Base-by-base conservation (phyloP, 495 filamentous ascomycete species). In the Aspergillus nanangensis region DNA sequence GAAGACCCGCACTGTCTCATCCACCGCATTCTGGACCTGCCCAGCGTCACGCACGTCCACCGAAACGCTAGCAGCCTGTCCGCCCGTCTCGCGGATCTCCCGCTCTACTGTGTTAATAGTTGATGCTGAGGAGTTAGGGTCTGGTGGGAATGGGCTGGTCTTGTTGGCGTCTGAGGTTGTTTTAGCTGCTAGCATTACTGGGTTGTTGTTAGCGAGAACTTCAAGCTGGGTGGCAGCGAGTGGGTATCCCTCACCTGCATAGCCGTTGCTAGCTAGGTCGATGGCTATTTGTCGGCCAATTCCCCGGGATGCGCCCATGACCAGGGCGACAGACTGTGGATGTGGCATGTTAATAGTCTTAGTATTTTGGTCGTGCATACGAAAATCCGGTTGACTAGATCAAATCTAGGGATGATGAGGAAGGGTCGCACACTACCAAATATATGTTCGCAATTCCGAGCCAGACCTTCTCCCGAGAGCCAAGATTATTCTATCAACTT, bases 61-160 rank as follows among this genome's bases (percentile, higher is more conserved):
- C 13, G 77, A 66, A 15, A 92, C 70, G 8, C 87, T 77, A 14
- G 74, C 77, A 0, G 85, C 85, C 2, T 74, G 66, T 25, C 83
- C 83, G 8, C 83, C 81, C 2, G 79, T 68, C 48, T 84, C 77
- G 15, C 55, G 69, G 54, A 93, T 95, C 58, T 95, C 89, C 25
- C 82, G 82, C 53, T 73, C 84, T 36, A 94, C 89, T 4, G 89
- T 94, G 63, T 71, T 87, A 68, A 94, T 89, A n/a, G 89, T 95
- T 27, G 88, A 92, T 25, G 75, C 56, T 1, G 66, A 60, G 15
- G 87, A 90, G 62, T 93, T 91, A 13, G 89, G 88, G 56, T 92
- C 75, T 0, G 88, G 88, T 2, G 88, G 86, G 58, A 91, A 91
- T 3, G 84, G 80, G 5, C 51, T 55, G 24, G 67, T 62, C 41